These are phyloP conservation scores for Colletotrichum salicis DNA, from an alignment of 2,329 filamentous ascomycete species.

Conservation along the genomic window DNA sequence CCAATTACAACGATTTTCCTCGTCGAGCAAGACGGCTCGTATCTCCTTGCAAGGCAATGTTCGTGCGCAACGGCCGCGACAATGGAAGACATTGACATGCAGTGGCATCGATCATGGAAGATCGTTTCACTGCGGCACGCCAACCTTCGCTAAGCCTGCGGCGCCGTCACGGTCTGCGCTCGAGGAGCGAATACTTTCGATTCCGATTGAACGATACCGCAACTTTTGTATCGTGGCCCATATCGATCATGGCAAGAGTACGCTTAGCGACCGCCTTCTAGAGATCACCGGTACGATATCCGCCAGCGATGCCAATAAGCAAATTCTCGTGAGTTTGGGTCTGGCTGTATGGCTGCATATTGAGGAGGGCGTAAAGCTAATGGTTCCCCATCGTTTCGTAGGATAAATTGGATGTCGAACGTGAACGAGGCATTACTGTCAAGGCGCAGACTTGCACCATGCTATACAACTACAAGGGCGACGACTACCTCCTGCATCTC, in stretches of 20 bases:
- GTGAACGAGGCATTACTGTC: conserved; percentile 92
- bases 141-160: conserved; percentile 21
- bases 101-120: background rate
- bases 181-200: conserved; percentile 73
- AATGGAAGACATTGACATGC: background rate
- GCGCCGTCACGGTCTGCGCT: conserved; percentile 50
- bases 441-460: conserved; percentile 99
- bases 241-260: conserved; percentile 98
- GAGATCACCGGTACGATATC: conserved; percentile 95
- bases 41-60: background rate
- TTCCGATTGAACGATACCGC: conserved; percentile 82
- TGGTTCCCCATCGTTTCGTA: conserved; percentile 35
- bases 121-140: conserved; percentile 11
- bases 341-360: background rate
- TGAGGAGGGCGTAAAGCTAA: conserved; percentile 6
- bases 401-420: conserved; percentile 96
- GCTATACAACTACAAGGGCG: conserved; percentile 87
- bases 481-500: conserved; percentile 92
- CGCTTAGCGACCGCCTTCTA: conserved; percentile 89
- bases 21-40: background rate
- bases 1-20: conserved; percentile 8
- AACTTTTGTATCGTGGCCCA: conserved; percentile 99
- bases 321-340: conserved; percentile 71
- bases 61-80: background rate
- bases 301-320: conserved; percentile 84